phyloP scores from a whole-genome alignment of 768 basidiomycete species.

The Pseudohyphozyma bogoriensis region DNA sequence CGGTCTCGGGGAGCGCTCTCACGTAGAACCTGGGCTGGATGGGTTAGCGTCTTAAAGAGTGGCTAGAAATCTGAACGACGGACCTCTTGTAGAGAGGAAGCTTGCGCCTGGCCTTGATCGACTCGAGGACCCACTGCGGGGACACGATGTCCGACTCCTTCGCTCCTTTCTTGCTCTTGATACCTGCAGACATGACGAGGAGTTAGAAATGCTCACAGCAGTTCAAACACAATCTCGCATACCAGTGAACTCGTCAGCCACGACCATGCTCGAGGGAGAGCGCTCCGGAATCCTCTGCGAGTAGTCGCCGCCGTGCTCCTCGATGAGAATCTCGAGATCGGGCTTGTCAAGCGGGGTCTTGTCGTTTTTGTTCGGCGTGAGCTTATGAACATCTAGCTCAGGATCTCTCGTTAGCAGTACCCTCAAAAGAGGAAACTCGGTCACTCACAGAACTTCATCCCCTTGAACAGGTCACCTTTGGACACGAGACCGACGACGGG shows the following conservation, averaged over 20 bases:
- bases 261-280: neutral
- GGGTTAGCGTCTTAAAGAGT: neutral
- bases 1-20: slow-evolving; percentile 9
- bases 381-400: neutral
- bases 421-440: neutral
- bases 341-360: slow-evolving; percentile 53
- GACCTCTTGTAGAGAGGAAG: slow-evolving; percentile 22
- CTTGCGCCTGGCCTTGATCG: slow-evolving; percentile 1
- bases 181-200: neutral
- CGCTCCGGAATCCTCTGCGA: neutral
- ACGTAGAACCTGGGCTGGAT: neutral
- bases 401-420: neutral
- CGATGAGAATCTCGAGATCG: slow-evolving; percentile 51
- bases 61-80: neutral
- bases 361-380: slow-evolving; percentile 1
- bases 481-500: slow-evolving; percentile 52
- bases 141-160: slow-evolving; percentile 10
- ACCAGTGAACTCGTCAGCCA: slow-evolving; percentile 2
- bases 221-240: neutral
- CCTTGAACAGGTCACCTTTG: slow-evolving; percentile 59
- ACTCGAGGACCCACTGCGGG: slow-evolving; percentile 17
- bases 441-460: slow-evolving; percentile 70
- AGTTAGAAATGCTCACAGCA: too few relatives aligned
- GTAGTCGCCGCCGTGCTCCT: slow-evolving; percentile 38
- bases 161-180: slow-evolving; percentile 1